phyloP scores from a whole-genome alignment of 345 rosid species.

The Eucalyptus erythrocorys region DNA sequence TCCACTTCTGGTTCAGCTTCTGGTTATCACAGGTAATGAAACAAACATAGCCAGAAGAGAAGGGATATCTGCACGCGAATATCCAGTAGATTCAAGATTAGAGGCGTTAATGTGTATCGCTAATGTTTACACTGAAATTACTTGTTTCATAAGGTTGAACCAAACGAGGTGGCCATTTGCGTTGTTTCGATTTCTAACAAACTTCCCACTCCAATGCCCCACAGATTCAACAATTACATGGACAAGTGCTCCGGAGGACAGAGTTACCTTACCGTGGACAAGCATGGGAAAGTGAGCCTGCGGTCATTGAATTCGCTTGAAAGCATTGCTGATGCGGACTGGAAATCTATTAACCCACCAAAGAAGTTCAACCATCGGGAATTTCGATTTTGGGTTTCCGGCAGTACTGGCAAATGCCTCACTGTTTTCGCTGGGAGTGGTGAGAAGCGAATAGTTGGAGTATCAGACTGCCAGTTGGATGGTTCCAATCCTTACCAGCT shows the following conservation, averaged over 20 bases:
- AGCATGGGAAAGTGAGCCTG: slow-evolving; percentile 22
- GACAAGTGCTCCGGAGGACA: slow-evolving; percentile 26
- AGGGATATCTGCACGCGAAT: background rate
- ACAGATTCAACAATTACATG: slow-evolving; percentile 41
- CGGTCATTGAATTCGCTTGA: slow-evolving; percentile 21
- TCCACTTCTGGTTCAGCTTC: slow-evolving; percentile 41
- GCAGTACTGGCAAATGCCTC: slow-evolving; percentile 36
- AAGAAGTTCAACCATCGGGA: slow-evolving; percentile 16
- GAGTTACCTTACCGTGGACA: slow-evolving; percentile 25
- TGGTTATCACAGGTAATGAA: slow-evolving; percentile 27
- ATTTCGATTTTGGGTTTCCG: slow-evolving; percentile 25
- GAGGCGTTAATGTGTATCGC: background rate
- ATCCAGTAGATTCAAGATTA: background rate
- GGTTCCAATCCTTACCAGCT: slow-evolving; percentile 34
- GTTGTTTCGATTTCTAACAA: background rate
- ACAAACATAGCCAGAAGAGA: background rate
- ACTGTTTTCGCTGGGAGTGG: slow-evolving; percentile 14
- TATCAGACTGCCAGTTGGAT: slow-evolving; percentile 33
- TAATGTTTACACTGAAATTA: background rate
- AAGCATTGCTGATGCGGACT: slow-evolving; percentile 26
- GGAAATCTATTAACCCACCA: slow-evolving; percentile 32
- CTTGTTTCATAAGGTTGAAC: background rate
- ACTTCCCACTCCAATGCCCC: background rate
- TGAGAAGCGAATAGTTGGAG: slow-evolving; percentile 16
- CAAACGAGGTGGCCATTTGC: background rate